Evolutionary conservation across 192 early-diverging fungal genomes (phyloP).

Genomic region (Backusella macrospora): DNA sequence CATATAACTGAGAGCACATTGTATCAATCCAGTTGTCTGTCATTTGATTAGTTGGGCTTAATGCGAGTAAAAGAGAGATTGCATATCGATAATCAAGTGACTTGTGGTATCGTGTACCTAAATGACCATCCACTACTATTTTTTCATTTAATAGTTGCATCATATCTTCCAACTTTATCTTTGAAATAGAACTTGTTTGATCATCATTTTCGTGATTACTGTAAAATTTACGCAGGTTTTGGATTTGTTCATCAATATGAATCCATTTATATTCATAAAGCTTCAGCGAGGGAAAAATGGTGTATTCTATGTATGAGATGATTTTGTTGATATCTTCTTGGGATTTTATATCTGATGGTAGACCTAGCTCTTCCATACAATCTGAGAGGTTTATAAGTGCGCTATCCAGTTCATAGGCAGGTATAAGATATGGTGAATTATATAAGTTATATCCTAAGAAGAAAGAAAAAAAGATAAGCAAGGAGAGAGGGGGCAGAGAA

Average conservation of each 20-base stretch:
- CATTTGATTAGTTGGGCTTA: constrained; percentile 7
- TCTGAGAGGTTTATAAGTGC: constrained; percentile 74
- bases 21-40: constrained; percentile 34
- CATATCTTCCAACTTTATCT: constrained; percentile 33
- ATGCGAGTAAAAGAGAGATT: constrained; percentile 49
- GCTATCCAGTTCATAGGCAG: constrained; percentile 92
- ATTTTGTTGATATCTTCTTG: constrained; percentile 68
- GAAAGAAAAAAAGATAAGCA: constrained; percentile 5
- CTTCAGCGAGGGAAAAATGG: constrained; percentile 61
- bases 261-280: constrained; percentile 93
- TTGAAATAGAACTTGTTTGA: constrained; percentile 36
- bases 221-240: constrained; percentile 48
- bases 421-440: constrained; percentile 90
- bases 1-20: constrained; percentile 52
- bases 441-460: constrained; percentile 87
- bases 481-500: not conserved
- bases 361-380: constrained; percentile 52
- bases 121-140: constrained; percentile 34
- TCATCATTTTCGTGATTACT: constrained; percentile 20
- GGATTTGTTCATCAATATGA: constrained; percentile 52
- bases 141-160: constrained; percentile 46
- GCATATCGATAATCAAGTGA: constrained; percentile 49
- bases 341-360: constrained; percentile 60
- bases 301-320: constrained; percentile 57
- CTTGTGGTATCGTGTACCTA: constrained; percentile 61